Evolutionary conservation across 225 moss, liverwort and hornwort genomes (phyloP).

Genomic region (Marchantia paleacea): DNA sequence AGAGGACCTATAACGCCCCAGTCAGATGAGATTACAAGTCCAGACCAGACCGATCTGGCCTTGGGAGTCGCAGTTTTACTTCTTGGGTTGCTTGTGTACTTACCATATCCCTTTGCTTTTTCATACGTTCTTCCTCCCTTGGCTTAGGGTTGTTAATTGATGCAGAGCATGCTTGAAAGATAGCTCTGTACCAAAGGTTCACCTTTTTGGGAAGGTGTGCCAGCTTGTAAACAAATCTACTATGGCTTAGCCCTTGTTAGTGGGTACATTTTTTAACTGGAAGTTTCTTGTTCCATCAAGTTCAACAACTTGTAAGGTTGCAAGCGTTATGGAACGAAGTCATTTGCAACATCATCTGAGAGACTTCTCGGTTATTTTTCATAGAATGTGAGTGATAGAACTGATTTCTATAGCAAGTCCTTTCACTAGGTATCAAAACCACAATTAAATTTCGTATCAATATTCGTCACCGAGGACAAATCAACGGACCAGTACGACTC

Average conservation of each 20-base stretch:
- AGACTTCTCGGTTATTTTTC: too few species aligned
- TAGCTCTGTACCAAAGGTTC: neutral
- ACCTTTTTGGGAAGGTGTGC: neutral
- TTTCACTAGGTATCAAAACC: neutral
- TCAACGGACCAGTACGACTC: neutral
- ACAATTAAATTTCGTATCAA: neutral
- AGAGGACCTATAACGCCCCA: conserved; percentile 55
- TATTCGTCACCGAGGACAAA: neutral
- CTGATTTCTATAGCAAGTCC: too few species aligned
- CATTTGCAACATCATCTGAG: neutral
- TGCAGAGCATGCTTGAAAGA: neutral
- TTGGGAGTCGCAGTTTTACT: conserved; percentile 40
- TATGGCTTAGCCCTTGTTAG: neutral
- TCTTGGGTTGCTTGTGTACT: conserved; percentile 49
- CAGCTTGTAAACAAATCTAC: neutral
- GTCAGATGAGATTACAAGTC: conserved; percentile 40
- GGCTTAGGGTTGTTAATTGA: neutral
- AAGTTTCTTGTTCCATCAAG: neutral
- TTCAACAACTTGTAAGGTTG: neutral
- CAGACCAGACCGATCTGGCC: conserved; percentile 27
- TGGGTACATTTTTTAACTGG: neutral
- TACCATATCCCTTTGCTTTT: conserved; percentile 43
- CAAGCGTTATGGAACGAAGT: neutral
- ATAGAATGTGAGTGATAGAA: too few species aligned
- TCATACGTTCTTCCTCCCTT: conserved; percentile 40